These are phyloP conservation scores for Houttuynia cordata DNA, from an alignment of 164 flowering plant species.

Conservation along the genomic window DNA sequence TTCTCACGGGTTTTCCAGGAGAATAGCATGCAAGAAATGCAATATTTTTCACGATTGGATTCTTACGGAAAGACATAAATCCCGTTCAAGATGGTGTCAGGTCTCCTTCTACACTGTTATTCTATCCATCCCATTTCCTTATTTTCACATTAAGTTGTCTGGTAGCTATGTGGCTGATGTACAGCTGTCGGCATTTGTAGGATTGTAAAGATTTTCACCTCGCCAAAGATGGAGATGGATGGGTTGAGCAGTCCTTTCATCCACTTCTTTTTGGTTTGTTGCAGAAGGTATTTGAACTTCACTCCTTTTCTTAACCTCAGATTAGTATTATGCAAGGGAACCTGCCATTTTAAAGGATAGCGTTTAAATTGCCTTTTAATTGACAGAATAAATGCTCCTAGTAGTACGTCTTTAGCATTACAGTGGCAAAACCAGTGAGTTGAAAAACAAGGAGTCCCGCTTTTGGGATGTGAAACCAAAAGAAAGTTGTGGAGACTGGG, in stretches of 20 bases:
- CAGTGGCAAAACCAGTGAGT: too few relatives aligned
- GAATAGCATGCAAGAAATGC: conserved; percentile 89
- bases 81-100: conserved; percentile 99
- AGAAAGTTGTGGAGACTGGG: too few relatives aligned
- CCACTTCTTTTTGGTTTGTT: conserved; percentile 75
- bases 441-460: too few relatives aligned
- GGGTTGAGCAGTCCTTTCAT: conserved; percentile 88
- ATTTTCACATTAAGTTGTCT: background rate
- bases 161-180: background rate
- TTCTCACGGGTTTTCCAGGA: conserved; percentile 49
- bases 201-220: conserved; percentile 91
- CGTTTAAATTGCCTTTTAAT: too few relatives aligned
- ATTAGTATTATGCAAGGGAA: too few relatives aligned
- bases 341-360: too few relatives aligned
- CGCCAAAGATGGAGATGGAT: conserved; percentile 99
- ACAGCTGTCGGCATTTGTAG: conserved; percentile 21
- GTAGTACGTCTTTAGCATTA: too few relatives aligned
- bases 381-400: too few relatives aligned
- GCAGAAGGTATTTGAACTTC: conserved; percentile 55
- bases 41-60: conserved; percentile 67
- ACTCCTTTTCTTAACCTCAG: background rate
- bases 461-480: too few relatives aligned
- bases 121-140: conserved; percentile 1
- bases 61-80: conserved; percentile 50
- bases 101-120: conserved; percentile 20